Evolutionary conservation across 768 basidiomycete genomes (phyloP).

Genomic region (Suillus decipiens): DNA sequence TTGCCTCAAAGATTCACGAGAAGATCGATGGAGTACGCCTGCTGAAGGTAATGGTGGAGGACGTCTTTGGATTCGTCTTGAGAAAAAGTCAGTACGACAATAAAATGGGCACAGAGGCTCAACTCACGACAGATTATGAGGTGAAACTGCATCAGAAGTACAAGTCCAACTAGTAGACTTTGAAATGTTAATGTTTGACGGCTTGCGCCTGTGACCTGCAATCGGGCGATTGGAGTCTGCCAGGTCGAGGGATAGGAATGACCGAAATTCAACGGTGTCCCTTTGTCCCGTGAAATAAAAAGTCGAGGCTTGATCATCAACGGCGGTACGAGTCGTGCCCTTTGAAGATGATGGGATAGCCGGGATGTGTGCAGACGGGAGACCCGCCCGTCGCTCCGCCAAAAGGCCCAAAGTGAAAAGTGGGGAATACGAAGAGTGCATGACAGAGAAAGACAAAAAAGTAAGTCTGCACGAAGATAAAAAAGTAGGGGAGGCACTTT

Average conservation of each 20-base stretch:
- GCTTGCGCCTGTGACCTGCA: conserved; percentile 39
- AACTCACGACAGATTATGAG: conserved; percentile 19
- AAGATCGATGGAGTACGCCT: conserved; percentile 31
- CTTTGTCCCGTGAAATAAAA: conserved; percentile 48
- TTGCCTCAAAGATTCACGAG: conserved; percentile 44
- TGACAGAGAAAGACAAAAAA: conserved; percentile 7
- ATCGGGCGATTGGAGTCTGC: conserved; percentile 51
- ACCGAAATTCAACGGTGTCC: conserved; percentile 45
- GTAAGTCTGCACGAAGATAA: neutral
- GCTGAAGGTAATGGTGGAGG: conserved; percentile 16
- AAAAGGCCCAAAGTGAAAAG: conserved; percentile 68
- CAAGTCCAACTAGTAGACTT: conserved; percentile 35
- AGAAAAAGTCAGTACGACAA: conserved; percentile 4
- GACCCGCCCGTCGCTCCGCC: conserved; percentile 30
- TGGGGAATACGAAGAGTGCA: conserved; percentile 46
- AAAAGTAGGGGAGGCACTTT: neutral
- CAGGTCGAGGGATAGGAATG: conserved; percentile 70
- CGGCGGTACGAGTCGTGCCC: conserved; percentile 12
- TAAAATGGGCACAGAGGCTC: neutral
- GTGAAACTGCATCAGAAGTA: conserved; percentile 15
- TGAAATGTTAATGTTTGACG: conserved; percentile 28
- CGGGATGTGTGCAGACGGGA: conserved; percentile 24
- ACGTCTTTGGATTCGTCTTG: conserved; percentile 30
- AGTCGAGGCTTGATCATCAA: conserved; percentile 37
- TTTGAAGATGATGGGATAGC: conserved; percentile 14